Evolutionary conservation across 1,139 yeast genomes (phyloP), one percentile per base, ranked within the genome.

Genomic region (Zygosaccharomyces sapae): DNA sequence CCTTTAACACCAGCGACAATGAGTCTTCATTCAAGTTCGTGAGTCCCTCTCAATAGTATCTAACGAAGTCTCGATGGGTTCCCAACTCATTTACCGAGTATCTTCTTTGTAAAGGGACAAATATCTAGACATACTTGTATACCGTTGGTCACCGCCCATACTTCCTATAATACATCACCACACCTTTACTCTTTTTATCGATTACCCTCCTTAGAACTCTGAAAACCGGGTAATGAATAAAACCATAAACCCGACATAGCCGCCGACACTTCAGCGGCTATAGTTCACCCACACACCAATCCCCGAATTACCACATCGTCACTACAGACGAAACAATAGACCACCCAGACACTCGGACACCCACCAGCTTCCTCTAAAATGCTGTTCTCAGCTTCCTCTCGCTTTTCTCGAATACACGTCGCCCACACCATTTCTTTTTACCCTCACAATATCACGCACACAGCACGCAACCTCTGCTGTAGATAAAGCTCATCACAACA

Each of bases 231-330:
- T 22, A 22, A 22, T 7, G 9, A 22, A 22, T 7, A 22, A 22
- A 22, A 22, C 9, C 25, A 22, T 22, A 22, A 22, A 22, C 25
- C 24, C 25, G 9, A 22, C 9, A 22, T 22, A 22, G 25, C 25
- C 25, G 25, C 25, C 25, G 25, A 22, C 9, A 22, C 25, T 5
- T 22, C 25, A 7, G 25, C 79, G 74, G 60, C 81, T 81, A 24
- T 78, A 66, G 55, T 13, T 6, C 20, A 31, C 34, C 34, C 34
- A 31, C 34, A 31, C 34, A 31, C 19, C 16, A n/a, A 31, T n/a
- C n/a, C n/a, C n/a, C n/a, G n/a, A n/a, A n/a, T n/a, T n/a, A n/a
- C n/a, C n/a, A n/a, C n/a, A n/a, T n/a, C n/a, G n/a, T n/a, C n/a
- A n/a, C n/a, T n/a, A n/a, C n/a, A n/a, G n/a, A n/a, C n/a, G n/a